Base-by-base conservation (phyloP, 441 rosid species). In the Cnidoscolus chayamansa region DNA sequence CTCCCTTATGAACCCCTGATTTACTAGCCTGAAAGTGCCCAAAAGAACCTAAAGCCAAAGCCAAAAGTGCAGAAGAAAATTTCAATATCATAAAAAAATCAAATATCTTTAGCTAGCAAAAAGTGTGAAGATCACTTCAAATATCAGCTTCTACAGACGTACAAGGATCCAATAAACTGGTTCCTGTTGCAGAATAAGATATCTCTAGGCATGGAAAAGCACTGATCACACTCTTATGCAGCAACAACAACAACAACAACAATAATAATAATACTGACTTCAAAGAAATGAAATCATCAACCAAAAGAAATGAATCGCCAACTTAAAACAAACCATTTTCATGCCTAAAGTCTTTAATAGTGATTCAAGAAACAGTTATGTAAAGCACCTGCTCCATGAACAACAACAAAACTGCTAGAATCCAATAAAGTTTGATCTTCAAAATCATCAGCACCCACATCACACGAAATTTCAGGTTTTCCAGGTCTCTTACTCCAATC, bases 21-120 rank as follows among this genome's bases (percentile, higher is more conserved):
- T 80, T 86, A 80, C 99, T 92, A 7, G 99, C 99, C 78, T 94
- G 99, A 79, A 92, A 94, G 73, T 94, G 98, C 65, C 99, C 99
- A 80, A 94, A 94, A 31, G 98, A 94, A 82, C 97, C 99, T 92
- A 81, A 76, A 71, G 53, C 53, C 75, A 67, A 76, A 70, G 53
- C 53, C 75, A 67, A 76, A 70, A 70, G 50, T 1, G 45, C 5
- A 53, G 19, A 63, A 35, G 50, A 67, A 12, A 50, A 58, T 57
- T 68, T 55, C 40, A 48, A 67, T 13, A 55, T 20, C 73, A 67
- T 37, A 5, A 35, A 1, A 12, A 48, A 51, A 68, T 35, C 8
- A 5, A 0, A 40, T 31, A 45, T 30, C 48, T 13, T 7, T 15
- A 35, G 49, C 62, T 71, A 49, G 47, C 49, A 17, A 62, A 13